Base-by-base conservation (phyloP, 2,329 filamentous ascomycete species). In the Colletotrichum paranaense region DNA sequence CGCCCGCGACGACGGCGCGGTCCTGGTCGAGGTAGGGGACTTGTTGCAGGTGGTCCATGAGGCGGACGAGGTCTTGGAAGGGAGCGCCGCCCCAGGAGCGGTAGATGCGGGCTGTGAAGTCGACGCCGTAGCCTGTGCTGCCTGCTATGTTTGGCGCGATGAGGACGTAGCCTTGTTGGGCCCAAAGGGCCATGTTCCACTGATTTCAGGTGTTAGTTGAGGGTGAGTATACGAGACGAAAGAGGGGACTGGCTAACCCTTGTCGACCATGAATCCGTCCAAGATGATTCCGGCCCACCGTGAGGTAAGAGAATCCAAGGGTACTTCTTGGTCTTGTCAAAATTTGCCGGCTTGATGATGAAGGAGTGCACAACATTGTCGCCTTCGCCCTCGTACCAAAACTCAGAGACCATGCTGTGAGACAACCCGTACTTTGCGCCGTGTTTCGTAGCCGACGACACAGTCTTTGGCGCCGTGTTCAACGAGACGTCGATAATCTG, bases 81-180 rank as follows among this genome's bases (percentile, higher is more conserved):
- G 89, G 87, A 4, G 82, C 79, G 2, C 87, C 87, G 32, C 87
- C 89, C 88, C 88, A 91, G 67, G 83, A 81, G 24, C 85, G 84
- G 22, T 84, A 81, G 62, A 91, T 86, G 81, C 81, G 77, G 52
- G 78, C 75, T 2, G 78, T 73, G 46, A 84, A 82, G 0, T 81
- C 80, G 9, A 79, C 82, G 1, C 90, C 90, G 71, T 89, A 92
- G 0, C 89, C 88, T 2, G 84, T 85, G 68, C 88, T 90, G 24
- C 89, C 90, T 0, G 88, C 88, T 2, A 90, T 86, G 75, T 91
- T 91, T 4, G 90, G 90, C 6, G 86, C 82, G n/a, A 92, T 82
- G 2, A 91, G 86, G 11, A 91, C 82, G 72, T 91, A 92, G 9
- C 90, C 90, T 77, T 91, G 88, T 76, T 91, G 88, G 4, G 89